Conservation (phyloP, 805 yeast genomes). For the Kregervanrija pseudodelftensis region DNA sequence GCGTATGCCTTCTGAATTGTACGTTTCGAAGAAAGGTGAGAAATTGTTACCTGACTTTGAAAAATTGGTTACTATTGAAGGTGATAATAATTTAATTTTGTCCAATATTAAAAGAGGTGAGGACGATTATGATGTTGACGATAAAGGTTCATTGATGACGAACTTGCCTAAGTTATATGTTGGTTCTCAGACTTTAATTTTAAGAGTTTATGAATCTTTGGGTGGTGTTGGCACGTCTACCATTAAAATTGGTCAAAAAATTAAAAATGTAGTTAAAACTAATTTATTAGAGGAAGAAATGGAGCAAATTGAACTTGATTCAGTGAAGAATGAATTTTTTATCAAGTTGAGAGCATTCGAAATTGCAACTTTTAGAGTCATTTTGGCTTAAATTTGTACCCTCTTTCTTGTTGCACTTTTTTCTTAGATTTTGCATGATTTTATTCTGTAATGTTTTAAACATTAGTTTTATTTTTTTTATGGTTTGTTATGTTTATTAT, state of each 20-base stretch:
- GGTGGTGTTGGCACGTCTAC: slow-evolving; percentile 68
- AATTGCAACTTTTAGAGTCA: slow-evolving; percentile 55
- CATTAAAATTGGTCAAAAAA: slow-evolving; percentile 37
- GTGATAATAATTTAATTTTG: slow-evolving; percentile 56
- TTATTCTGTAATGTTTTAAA: too few species aligned
- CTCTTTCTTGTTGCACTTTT: too few species aligned
- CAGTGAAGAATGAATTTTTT: slow-evolving; percentile 23
- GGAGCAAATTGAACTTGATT: slow-evolving; percentile 31
- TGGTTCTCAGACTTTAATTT: slow-evolving; percentile 47
- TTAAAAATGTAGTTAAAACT: slow-evolving; percentile 44
- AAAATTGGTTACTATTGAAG: slow-evolving; percentile 28
- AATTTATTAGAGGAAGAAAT: slow-evolving; percentile 51
- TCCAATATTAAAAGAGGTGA: slow-evolving; percentile 84
- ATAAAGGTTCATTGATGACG: slow-evolving; percentile 28
- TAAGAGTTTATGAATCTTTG: slow-evolving; percentile 78
- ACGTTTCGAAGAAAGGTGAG: slow-evolving; percentile 3
- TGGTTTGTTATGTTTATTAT: too few species aligned
- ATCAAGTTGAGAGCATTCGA: slow-evolving; percentile 69
- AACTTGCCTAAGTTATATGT: slow-evolving; percentile 36
- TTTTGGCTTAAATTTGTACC: slow-evolving; percentile 21
- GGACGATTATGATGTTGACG: slow-evolving; percentile 56
- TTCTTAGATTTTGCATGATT: too few species aligned
- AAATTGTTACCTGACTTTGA: slow-evolving; percentile 2
- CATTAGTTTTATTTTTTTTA: too few species aligned
- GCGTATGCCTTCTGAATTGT: slow-evolving; percentile 20